phyloP scores from a whole-genome alignment of 2,329 filamentous ascomycete genomes.

The Verticillium alfalfae region DNA sequence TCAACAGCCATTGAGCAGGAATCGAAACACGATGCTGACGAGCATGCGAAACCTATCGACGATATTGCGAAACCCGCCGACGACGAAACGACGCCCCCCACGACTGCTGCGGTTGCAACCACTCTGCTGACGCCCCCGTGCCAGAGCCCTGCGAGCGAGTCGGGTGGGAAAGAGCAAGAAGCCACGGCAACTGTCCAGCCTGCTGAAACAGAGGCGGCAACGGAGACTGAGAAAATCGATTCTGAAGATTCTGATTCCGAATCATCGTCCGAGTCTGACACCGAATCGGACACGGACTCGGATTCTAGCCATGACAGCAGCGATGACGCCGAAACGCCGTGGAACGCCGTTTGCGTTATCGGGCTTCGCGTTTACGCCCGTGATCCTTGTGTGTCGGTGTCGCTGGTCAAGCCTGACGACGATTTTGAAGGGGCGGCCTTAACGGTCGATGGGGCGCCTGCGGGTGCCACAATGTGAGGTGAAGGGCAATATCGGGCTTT shows the following conservation, averaged over 20 bases:
- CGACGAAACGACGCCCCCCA: background rate
- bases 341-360: constrained; percentile 36
- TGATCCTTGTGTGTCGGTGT: constrained; percentile 25
- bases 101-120: background rate
- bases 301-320: constrained; percentile 4
- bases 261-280: background rate
- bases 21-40: background rate
- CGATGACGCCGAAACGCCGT: constrained; percentile 13
- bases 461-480: constrained; percentile 21
- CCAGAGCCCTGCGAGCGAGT: background rate
- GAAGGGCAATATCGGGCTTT: background rate
- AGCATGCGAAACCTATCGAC: background rate
- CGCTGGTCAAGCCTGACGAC: constrained; percentile 23
- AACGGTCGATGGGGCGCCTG: constrained; percentile 18
- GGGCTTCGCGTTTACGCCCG: constrained; percentile 31
- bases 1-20: background rate
- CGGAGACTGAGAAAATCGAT: background rate
- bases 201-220: background rate
- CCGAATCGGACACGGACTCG: constrained; percentile 2
- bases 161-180: background rate
- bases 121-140: background rate
- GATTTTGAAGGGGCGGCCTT: constrained; percentile 20
- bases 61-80: background rate
- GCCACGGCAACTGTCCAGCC: background rate
- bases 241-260: constrained; percentile 5